Evolutionary conservation across 805 yeast genomes (phyloP), one percentile per base, ranked within the genome.

Genomic region (Pichia ethanolica): DNA sequence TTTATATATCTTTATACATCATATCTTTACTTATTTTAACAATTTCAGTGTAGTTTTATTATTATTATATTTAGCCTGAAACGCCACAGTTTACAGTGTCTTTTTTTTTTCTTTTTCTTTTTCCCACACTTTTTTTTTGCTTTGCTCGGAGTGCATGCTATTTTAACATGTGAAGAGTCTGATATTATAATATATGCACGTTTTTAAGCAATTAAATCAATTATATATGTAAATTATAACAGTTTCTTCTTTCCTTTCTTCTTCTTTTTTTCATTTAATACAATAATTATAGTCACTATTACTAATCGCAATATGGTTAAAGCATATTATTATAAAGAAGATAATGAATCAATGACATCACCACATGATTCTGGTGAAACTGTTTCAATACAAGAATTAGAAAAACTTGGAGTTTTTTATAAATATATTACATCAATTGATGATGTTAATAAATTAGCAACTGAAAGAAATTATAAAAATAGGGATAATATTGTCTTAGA

Each of bases 391-490:
- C 78, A 73, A 12, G 69, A 76, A 39, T 70, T 90, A 41, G 67
- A 66, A 2, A 59, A 72, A 39, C 58, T 89, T 14, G 97, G 96
- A 0, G 95, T 89, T 5, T 63, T 82, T 28, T 85, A 86, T 65
- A 72, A 68, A 56, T 68, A 78, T 44, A 69, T 81, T 35, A 71
- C 72, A 25, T 66, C 75, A 1, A 71, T 68, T 3, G 78, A 76
- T 3, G 75, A 74, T 38, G 89, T 91, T 39, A 76, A 89, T 58
- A 63, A 58, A 12, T 59, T 93, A 27, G 96, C 97, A 10, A 50
- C 55, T 9, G 75, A 85, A 56, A 77, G 97, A 52, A 63, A 74
- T 32, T 91, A 93, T 71, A 83, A 79, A 64, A 89, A 89, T 68
- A 71, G 95, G 53, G 99, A 91, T 65, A 72, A 70, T 42, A 79